Evolutionary conservation across 2,329 filamentous ascomycete species (phyloP).

Genomic region (Aspergillus spinulosporus): DNA sequence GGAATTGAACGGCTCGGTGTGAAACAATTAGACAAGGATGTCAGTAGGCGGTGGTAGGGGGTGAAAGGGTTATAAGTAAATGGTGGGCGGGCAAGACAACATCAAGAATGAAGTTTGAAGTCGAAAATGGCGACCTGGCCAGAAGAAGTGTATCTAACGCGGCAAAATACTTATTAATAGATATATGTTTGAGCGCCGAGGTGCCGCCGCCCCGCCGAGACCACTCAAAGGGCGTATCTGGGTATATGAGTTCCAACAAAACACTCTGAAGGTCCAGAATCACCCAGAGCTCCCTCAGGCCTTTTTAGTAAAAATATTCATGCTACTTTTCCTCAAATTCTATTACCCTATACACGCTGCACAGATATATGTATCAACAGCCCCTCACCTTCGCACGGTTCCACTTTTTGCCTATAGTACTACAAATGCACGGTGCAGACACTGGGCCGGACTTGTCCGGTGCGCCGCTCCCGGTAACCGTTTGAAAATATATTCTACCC

Average conservation of each 20-base stretch:
- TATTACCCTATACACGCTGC: too few relatives aligned
- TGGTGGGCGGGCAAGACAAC: slow-evolving; percentile 11
- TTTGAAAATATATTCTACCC: too few relatives aligned
- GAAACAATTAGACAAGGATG: neutral
- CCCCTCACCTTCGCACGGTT: too few relatives aligned
- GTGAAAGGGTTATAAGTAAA: neutral
- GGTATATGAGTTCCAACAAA: neutral
- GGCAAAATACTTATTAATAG: slow-evolving; percentile 22
- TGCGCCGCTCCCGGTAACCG: too few relatives aligned
- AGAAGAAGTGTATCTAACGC: slow-evolving; percentile 18
- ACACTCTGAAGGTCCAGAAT: neutral
- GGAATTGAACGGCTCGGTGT: neutral
- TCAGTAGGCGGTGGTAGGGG: neutral
- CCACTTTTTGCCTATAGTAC: too few relatives aligned
- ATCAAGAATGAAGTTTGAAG: slow-evolving; percentile 3
- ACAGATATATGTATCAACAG: too few relatives aligned
- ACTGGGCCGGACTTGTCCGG: too few relatives aligned
- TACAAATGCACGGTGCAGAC: too few relatives aligned
- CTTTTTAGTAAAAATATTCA: too few relatives aligned
- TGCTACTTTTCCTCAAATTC: too few relatives aligned
- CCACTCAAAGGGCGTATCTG: slow-evolving; percentile 7
- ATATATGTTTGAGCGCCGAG: slow-evolving; percentile 10
- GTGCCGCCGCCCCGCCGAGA: slow-evolving; percentile 18
- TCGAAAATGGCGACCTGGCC: slow-evolving; percentile 25
- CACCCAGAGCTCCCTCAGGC: neutral